Percentiles rank a stretch among this genome's conserved stretches.
These are phyloP conservation scores for Hansenula lynferdii DNA, from an alignment of 1,139 yeast species.

Conservation along the genomic window DNA sequence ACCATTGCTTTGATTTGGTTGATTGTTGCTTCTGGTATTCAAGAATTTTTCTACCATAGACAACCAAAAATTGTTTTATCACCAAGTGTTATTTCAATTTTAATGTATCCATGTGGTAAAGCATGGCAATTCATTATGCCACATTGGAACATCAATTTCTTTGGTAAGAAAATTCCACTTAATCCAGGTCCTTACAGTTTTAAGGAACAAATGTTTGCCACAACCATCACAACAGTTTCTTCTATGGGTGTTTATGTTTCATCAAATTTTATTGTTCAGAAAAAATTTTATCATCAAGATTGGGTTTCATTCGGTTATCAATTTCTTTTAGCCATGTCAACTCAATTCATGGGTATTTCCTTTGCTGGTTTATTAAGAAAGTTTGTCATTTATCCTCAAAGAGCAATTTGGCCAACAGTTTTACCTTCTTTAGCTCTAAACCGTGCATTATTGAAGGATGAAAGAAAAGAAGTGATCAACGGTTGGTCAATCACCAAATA, in stretches of 20 bases:
- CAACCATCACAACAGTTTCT: slow-evolving; percentile 41
- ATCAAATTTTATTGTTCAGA: slow-evolving; percentile 53
- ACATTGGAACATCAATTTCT: slow-evolving; percentile 38
- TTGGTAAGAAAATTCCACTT: slow-evolving; percentile 34
- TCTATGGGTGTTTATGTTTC: slow-evolving; percentile 50
- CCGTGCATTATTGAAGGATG: slow-evolving; percentile 43
- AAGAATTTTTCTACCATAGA: slow-evolving; percentile 55
- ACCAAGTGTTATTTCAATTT: slow-evolving; percentile 48
- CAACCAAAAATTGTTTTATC: slow-evolving; percentile 44
- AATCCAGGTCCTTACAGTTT: slow-evolving; percentile 62
- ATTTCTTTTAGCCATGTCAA: slow-evolving; percentile 42
- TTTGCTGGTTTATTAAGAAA: slow-evolving; percentile 57
- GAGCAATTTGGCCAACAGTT: slow-evolving; percentile 53
- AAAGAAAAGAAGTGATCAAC: slow-evolving; percentile 36
- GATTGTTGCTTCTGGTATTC: slow-evolving; percentile 49
- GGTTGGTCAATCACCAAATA: slow-evolving; percentile 51
- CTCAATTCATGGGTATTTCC: slow-evolving; percentile 60
- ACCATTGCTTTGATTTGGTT: slow-evolving; percentile 52
- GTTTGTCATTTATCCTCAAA: slow-evolving; percentile 51
- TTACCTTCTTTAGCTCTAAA: slow-evolving; percentile 53
- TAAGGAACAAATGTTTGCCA: slow-evolving; percentile 66
- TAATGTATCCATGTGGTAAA: slow-evolving; percentile 54
- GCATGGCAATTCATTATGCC: slow-evolving; percentile 38
- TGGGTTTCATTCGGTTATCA: slow-evolving; percentile 44
- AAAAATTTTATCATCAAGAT: slow-evolving; percentile 22